These are phyloP conservation scores for Diaporthe citri DNA, from an alignment of 2,329 filamentous ascomycete genomes.

Conservation along the genomic window DNA sequence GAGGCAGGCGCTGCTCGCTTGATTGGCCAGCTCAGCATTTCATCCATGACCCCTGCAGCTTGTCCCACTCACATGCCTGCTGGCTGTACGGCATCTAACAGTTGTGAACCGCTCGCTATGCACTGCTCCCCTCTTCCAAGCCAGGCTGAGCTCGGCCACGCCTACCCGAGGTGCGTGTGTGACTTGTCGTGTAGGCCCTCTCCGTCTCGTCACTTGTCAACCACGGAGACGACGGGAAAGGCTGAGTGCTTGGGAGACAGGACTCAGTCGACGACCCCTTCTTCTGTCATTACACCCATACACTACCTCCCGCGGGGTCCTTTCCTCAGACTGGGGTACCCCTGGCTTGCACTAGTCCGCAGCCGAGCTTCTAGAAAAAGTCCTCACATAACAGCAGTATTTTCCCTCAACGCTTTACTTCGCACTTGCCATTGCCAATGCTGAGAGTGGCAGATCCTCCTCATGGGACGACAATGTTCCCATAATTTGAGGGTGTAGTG, in stretches of 20 bases:
- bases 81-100: conserved; percentile 11
- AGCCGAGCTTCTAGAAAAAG: conserved; percentile 33
- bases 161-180: neutral
- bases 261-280: neutral
- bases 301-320: neutral
- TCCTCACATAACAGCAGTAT: neutral
- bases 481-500: neutral
- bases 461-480: neutral
- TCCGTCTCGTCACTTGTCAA: neutral
- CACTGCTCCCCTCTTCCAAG: neutral
- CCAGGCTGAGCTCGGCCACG: neutral
- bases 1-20: neutral
- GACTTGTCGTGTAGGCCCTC: neutral
- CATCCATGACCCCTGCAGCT: conserved; percentile 26
- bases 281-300: neutral
- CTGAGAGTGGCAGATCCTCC: neutral
- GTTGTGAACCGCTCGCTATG: neutral
- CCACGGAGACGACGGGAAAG: neutral
- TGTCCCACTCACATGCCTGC: conserved; percentile 28
- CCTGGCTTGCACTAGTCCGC: neutral
- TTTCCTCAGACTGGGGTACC: conserved; percentile 6
- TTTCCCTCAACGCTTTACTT: neutral
- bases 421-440: neutral
- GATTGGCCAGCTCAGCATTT: conserved; percentile 28
- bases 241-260: neutral